Conservation (phyloP, 768 basidiomycete genomes). For the Tubosaeta sp. region DNA sequence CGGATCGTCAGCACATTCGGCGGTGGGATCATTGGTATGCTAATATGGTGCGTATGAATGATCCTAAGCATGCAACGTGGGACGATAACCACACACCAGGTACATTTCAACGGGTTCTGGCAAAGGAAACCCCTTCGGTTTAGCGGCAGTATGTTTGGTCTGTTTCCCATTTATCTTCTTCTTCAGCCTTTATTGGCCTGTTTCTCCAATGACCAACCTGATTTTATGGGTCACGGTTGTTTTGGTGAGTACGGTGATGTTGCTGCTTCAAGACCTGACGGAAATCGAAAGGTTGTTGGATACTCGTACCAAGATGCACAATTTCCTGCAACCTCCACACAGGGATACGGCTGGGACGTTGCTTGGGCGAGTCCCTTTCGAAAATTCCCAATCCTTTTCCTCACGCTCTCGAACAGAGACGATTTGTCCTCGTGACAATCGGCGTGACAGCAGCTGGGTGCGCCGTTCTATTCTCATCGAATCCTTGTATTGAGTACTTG, state of each 20-base stretch:
- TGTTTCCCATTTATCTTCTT: constrained; percentile 73
- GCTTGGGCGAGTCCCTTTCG: constrained; percentile 54
- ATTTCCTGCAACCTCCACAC: constrained; percentile 43
- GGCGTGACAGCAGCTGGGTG: constrained; percentile 81
- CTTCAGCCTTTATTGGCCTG: constrained; percentile 69
- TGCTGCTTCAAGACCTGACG: not conserved
- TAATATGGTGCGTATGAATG: constrained; percentile 53
- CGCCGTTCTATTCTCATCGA: constrained; percentile 12
- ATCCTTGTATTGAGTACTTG: constrained; percentile 2
- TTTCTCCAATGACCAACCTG: constrained; percentile 65
- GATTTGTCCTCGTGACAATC: constrained; percentile 63
- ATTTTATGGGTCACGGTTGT: constrained; percentile 61
- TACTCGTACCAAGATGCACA: constrained; percentile 68
- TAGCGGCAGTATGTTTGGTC: constrained; percentile 63
- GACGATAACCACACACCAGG: constrained; percentile 34
- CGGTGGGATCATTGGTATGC: constrained; percentile 58
- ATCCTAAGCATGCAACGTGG: not conserved
- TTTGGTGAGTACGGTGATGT: constrained; percentile 42
- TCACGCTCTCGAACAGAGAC: constrained; percentile 36
- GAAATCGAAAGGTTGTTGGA: constrained; percentile 51
- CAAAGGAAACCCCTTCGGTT: constrained; percentile 59
- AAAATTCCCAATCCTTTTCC: not conserved
- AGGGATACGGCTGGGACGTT: constrained; percentile 59
- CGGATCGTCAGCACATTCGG: constrained; percentile 62
- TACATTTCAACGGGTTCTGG: constrained; percentile 66